phyloP scores from a whole-genome alignment of 78 protist species.

The Speleostelium caveatum region DNA sequence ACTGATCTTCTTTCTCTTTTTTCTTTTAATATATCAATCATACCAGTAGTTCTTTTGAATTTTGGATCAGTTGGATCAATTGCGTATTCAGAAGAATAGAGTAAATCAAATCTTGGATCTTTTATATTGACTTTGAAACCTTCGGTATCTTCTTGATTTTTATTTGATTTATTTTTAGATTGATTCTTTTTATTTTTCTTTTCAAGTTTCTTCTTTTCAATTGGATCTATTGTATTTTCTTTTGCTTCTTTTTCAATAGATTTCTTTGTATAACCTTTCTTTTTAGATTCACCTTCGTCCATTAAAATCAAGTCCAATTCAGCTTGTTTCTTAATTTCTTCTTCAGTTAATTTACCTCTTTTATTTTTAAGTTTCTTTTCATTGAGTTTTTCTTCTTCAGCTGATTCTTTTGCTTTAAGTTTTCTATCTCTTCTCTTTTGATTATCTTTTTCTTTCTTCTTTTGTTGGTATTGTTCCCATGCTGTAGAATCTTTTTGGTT shows the following conservation, averaged over 20 bases:
- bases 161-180: slow-evolving; percentile 16
- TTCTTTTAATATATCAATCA: slow-evolving; percentile 59
- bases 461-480: slow-evolving; percentile 21
- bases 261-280: slow-evolving; percentile 41
- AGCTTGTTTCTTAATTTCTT: slow-evolving; percentile 34
- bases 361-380: slow-evolving; percentile 8
- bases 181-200: slow-evolving; percentile 19
- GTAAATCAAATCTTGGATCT: slow-evolving; percentile 49
- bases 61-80: slow-evolving; percentile 86
- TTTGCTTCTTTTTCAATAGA: slow-evolving; percentile 32
- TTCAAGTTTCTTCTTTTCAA: slow-evolving; percentile 26
- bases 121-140: slow-evolving; percentile 56
- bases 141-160: not conserved
- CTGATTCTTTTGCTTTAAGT: not conserved
- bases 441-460: slow-evolving; percentile 36
- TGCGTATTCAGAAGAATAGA: slow-evolving; percentile 40
- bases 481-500: slow-evolving; percentile 37
- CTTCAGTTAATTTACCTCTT: slow-evolving; percentile 8
- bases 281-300: slow-evolving; percentile 70
- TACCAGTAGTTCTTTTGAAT: slow-evolving; percentile 48
- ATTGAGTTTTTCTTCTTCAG: slow-evolving; percentile 24
- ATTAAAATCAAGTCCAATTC: slow-evolving; percentile 82
- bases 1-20: slow-evolving; percentile 30
- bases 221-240: slow-evolving; percentile 22
- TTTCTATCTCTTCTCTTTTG: slow-evolving; percentile 46